These are phyloP conservation scores for Orobanche coerulescens DNA, from an alignment of 257 asterid species.

Conservation along the genomic window DNA sequence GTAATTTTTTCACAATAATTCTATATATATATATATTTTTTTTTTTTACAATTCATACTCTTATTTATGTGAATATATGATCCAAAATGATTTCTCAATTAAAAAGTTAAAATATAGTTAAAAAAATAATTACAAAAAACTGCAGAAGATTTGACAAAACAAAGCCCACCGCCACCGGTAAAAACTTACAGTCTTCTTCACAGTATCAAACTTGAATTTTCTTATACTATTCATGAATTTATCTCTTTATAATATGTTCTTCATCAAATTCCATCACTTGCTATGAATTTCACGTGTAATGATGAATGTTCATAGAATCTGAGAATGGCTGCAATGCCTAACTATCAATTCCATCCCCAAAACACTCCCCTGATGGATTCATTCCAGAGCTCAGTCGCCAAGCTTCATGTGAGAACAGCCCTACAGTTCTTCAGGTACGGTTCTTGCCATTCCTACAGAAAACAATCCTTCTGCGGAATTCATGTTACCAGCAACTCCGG, in stretches of 20 bases:
- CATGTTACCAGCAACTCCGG: constrained; percentile 24
- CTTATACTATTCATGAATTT: not conserved
- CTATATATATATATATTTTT: too few relatives aligned
- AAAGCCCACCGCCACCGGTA: constrained; percentile 23
- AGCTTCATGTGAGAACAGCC: constrained; percentile 33
- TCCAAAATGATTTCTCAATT: too few relatives aligned
- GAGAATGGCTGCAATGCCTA: constrained; percentile 50
- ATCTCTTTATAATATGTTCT: not conserved
- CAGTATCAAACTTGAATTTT: not conserved
- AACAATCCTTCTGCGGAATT: constrained; percentile 26
- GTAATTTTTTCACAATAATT: too few relatives aligned
- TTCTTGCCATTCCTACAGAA: constrained; percentile 39
- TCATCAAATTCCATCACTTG: not conserved
- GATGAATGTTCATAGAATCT: constrained; percentile 13
- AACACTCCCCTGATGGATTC: constrained; percentile 38
- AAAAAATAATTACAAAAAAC: too few relatives aligned
- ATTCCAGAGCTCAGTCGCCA: constrained; percentile 49
- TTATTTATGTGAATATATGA: too few relatives aligned
- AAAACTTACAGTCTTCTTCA: not conserved
- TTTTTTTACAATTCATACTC: too few relatives aligned
- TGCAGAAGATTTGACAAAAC: not conserved
- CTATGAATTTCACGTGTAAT: too few relatives aligned
- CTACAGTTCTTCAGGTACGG: constrained; percentile 41
- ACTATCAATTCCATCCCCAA: constrained; percentile 47
- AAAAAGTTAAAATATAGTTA: too few relatives aligned